A percentile compares a stretch with the other conserved stretches of the same genome.
Evolutionary conservation across 1,284 basidiomycete genomes (phyloP).

Genomic region (Ustilago esculenta): DNA sequence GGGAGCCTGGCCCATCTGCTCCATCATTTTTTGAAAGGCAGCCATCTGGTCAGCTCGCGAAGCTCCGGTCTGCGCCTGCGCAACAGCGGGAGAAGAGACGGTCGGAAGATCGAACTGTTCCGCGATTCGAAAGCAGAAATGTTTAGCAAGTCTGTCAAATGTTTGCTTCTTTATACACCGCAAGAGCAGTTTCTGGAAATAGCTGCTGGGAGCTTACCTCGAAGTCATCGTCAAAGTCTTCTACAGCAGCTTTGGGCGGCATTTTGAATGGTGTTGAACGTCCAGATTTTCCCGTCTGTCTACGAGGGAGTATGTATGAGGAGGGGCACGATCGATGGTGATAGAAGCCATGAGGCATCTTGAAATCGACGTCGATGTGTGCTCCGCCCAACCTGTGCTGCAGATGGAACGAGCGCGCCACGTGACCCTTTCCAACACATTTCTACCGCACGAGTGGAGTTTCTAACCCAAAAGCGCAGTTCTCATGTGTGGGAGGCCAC

Average conservation of each 20-base stretch:
- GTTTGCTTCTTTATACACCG: not conserved
- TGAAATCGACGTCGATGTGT: too few species aligned
- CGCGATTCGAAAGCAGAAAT: too few species aligned
- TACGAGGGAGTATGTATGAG: too few species aligned
- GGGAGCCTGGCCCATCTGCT: constrained; percentile 49
- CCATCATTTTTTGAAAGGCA: constrained; percentile 62
- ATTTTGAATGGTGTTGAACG: constrained; percentile 30
- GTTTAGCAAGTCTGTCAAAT: too few species aligned
- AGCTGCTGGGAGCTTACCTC: constrained; percentile 50
- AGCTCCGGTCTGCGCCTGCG: constrained; percentile 20
- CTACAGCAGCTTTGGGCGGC: constrained; percentile 57
- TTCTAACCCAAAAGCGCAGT: constrained; percentile 2
- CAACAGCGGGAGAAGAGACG: constrained; percentile 41
- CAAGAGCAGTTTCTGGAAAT: too few species aligned
- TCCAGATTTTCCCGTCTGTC: too few species aligned
- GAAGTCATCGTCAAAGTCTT: constrained; percentile 66
- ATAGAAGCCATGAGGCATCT: too few species aligned
- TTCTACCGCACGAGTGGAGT: constrained; percentile 39
- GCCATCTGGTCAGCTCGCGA: constrained; percentile 53
- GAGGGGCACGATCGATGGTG: too few species aligned
- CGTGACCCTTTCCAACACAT: constrained; percentile 13
- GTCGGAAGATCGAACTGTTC: constrained; percentile 58
- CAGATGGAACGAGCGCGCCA: constrained; percentile 14
- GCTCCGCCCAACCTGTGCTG: constrained; percentile 3
- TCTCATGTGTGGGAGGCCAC: constrained; percentile 16